Base-by-base conservation (phyloP, 352 stramenopile species). In the Pythium dissotocum region DNA sequence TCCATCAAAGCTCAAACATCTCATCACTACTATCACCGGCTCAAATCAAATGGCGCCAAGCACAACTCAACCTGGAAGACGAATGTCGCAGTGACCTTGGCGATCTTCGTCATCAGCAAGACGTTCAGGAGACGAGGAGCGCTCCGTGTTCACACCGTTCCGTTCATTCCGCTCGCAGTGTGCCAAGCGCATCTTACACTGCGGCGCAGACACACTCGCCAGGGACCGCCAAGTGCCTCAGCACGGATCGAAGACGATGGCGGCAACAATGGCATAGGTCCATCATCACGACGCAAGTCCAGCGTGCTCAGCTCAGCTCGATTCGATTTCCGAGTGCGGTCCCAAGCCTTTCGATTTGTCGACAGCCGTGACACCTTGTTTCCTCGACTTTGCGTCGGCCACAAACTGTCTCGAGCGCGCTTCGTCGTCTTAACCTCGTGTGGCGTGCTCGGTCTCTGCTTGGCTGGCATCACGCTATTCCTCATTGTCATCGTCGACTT, bases 81-180 rank as follows among this genome's bases (percentile, higher is more conserved):
- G 38, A 71, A 71, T 35, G 58, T 67, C 24, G 62, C 65, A 6
- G 42, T 53, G 21, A 71, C 65, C 12, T 58, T 71, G 8, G 65
- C 55, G 0, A 67, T 67, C 32, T 71, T 71, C 33, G 52, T 71
- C 38, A 54, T 63, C 51, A 71, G 67, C 59, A 71, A 71, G 38
- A 53, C 58, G 13, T 67, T 63, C 58, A 71, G 67, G 30, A 48
- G 65, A 14, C 57, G 65, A 4, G 42, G 52, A 8, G 63, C 64
- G 14, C 64, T 70, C 24, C 32, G 18, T 46, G 7, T 49, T 14
- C 33, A 54, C 21, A 10, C 32, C 12, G 26, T 30, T 6, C 53
- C 55, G 13, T 61, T 63, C n/a, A 38, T 69, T 3, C 62, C 62
- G 9, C 62, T 69, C 14, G 62, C 62, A 1, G 62, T 69, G 4